Evolutionary conservation across 2,329 filamentous ascomycete genomes (phyloP).

Genomic region (Colletotrichum somersetense): DNA sequence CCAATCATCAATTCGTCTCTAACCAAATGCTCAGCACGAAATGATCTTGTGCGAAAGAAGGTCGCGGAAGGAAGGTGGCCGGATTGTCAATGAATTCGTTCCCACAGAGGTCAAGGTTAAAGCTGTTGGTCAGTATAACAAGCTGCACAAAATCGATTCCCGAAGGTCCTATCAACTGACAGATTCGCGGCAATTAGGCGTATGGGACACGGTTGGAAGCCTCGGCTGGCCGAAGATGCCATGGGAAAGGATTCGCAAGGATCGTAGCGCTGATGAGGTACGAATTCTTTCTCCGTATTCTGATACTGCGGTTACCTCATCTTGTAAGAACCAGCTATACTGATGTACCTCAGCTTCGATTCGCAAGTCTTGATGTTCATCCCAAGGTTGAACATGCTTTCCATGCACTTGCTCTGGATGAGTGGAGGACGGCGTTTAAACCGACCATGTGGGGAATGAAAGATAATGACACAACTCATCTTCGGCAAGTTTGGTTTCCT

Average conservation of each 20-base stretch:
- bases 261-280: slow-evolving; percentile 36
- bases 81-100: neutral
- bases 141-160: fast-evolving
- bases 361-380: slow-evolving; percentile 42
- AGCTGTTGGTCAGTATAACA: slow-evolving; percentile 19
- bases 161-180: neutral
- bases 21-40: slow-evolving; percentile 6
- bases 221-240: slow-evolving; percentile 50
- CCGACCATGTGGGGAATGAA: slow-evolving; percentile 48
- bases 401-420: slow-evolving; percentile 67
- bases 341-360: slow-evolving; percentile 32
- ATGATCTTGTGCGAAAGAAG: slow-evolving; percentile 27
- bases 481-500: slow-evolving; percentile 63
- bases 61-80: no score
- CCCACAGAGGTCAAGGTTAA: slow-evolving; percentile 15
- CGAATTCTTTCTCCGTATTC: no score
- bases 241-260: slow-evolving; percentile 22
- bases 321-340: no score
- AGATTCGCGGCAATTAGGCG: slow-evolving; percentile 48
- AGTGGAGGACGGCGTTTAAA: slow-evolving; percentile 55
- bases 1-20: no score
- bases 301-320: fast-evolving
- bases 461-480: slow-evolving; percentile 35
- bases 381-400: slow-evolving; percentile 64
- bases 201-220: slow-evolving; percentile 65